Evolutionary conservation across 2,329 filamentous ascomycete genomes (phyloP).

Genomic region (Phyllosticta capitalensis): DNA sequence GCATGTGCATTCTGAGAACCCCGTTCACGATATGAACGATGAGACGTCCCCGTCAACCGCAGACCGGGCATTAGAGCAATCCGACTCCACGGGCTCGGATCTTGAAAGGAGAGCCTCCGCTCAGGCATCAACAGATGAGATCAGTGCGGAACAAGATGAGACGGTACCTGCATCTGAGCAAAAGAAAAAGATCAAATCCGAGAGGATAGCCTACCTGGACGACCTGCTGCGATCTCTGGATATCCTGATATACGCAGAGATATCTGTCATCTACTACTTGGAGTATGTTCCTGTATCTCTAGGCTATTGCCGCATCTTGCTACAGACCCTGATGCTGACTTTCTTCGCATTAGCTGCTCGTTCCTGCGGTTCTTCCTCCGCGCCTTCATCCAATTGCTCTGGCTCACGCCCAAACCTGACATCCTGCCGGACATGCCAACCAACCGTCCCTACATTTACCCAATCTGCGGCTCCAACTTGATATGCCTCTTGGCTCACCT

Average conservation of each 20-base stretch:
- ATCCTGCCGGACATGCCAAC: constrained; percentile 41
- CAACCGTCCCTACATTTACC: constrained; percentile 43
- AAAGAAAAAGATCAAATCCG: constrained; percentile 25
- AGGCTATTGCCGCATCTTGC: not conserved
- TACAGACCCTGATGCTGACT: not conserved
- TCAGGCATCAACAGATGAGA: not conserved
- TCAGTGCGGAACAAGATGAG: constrained; percentile 1
- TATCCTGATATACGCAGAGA: constrained; percentile 50
- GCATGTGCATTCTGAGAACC: not conserved
- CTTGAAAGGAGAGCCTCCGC: not conserved
- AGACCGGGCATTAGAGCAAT: not conserved
- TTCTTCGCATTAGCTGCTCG: constrained; percentile 39
- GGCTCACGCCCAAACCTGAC: constrained; percentile 50
- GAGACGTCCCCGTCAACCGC: constrained; percentile 26
- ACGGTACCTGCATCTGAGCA: constrained; percentile 17
- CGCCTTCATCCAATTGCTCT: constrained; percentile 46
- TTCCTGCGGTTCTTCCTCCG: constrained; percentile 48
- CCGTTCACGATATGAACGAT: constrained; percentile 28
- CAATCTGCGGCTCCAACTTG: constrained; percentile 45
- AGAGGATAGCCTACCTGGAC: constrained; percentile 37
- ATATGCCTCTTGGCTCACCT: constrained; percentile 48
- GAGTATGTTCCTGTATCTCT: constrained; percentile 39
- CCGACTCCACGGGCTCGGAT: not conserved
- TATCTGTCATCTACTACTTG: constrained; percentile 53
- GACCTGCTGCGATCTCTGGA: constrained; percentile 49